phyloP scores from a whole-genome alignment of 257 asterid genomes.

The Anisodus tanguticus region DNA sequence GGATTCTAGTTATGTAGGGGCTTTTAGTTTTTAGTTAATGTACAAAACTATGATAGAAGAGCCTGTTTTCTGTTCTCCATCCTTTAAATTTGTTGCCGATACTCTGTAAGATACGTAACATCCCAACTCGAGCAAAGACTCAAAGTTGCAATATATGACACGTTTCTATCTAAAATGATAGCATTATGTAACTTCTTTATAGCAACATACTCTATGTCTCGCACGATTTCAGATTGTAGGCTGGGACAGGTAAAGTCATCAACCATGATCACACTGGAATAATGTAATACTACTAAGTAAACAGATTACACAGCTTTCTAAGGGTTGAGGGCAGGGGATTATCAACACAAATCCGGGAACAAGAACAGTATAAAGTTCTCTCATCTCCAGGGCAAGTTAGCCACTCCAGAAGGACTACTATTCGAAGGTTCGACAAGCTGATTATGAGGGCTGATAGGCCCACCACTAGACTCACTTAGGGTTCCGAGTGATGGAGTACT shows the following conservation, averaged over 20 bases:
- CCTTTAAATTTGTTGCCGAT: neutral
- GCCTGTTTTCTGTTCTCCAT: no score
- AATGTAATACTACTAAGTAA: neutral
- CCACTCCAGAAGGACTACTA: constrained; percentile 19
- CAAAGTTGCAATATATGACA: neutral
- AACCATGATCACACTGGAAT: neutral
- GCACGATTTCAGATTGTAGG: neutral
- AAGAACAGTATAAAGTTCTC: neutral
- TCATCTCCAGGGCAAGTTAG: constrained; percentile 29
- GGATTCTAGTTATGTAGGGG: neutral
- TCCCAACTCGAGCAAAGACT: no score
- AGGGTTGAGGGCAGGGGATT: neutral
- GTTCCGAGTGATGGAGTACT: constrained; percentile 35
- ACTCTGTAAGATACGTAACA: neutral
- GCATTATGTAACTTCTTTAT: neutral
- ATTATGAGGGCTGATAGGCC: constrained; percentile 26
- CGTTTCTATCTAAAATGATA: neutral
- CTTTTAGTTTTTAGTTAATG: no score
- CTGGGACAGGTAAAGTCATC: neutral
- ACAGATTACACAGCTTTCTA: neutral
- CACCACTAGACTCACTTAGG: constrained; percentile 31
- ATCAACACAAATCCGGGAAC: constrained; percentile 18
- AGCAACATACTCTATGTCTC: neutral
- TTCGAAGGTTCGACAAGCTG: constrained; percentile 15
- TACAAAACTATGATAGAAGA: no score